Evolutionary conservation across 768 basidiomycete genomes (phyloP).

Genomic region (Neoboletus subvelutipes): DNA sequence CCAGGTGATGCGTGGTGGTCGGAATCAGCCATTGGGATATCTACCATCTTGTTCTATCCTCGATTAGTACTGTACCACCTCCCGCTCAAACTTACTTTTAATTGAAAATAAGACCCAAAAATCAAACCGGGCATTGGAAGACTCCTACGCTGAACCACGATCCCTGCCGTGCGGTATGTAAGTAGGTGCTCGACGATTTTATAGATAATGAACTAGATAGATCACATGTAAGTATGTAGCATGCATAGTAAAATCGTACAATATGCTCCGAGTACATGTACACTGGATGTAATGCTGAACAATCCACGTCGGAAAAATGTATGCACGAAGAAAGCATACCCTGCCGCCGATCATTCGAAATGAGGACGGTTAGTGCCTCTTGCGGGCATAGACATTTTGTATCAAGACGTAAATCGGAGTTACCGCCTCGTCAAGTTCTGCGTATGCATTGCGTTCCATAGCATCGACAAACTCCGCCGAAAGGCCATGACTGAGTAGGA

Average conservation of each 20-base stretch:
- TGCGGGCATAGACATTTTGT: slow-evolving; percentile 58
- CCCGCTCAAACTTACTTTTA: too few species aligned
- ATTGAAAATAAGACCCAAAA: neutral
- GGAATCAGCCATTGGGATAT: neutral
- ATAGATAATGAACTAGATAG: slow-evolving; percentile 4
- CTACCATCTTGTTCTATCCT: neutral
- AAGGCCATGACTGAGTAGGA: slow-evolving; percentile 64
- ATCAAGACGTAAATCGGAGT: slow-evolving; percentile 53
- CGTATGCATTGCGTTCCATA: slow-evolving; percentile 49
- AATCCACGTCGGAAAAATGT: slow-evolving; percentile 6
- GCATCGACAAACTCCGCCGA: slow-evolving; percentile 51
- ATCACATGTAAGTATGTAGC: slow-evolving; percentile 4
- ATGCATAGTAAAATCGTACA: slow-evolving; percentile 20
- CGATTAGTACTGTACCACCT: too few species aligned
- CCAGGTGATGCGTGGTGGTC: neutral
- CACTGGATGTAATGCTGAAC: slow-evolving; percentile 19
- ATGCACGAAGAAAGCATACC: neutral
- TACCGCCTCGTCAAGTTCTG: slow-evolving; percentile 50
- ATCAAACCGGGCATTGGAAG: too few species aligned
- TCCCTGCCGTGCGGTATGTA: neutral
- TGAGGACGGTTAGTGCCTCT: slow-evolving; percentile 21
- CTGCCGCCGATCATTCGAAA: slow-evolving; percentile 3
- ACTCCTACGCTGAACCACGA: too few species aligned
- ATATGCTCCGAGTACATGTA: slow-evolving; percentile 21
- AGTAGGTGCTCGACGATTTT: neutral